Percentiles rank a stretch among this genome's conserved stretches.
phyloP scores from a whole-genome alignment of 257 asterid species.

The Przewalskia tangutica region DNA sequence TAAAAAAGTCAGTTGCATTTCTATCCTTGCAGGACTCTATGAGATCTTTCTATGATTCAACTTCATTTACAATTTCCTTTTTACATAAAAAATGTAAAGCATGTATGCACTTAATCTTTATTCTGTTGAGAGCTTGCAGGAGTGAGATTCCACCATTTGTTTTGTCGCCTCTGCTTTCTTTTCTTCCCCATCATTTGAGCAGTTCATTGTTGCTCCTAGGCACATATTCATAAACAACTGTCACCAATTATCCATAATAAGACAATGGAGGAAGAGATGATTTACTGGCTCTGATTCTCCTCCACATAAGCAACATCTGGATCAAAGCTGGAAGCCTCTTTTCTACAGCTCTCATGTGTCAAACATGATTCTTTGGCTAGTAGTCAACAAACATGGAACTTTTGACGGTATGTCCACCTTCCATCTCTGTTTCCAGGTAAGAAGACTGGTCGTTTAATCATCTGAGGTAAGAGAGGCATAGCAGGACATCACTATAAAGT shows the following conservation, averaged over 20 bases:
- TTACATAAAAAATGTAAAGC: background rate
- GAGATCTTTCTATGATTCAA: background rate
- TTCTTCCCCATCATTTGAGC: background rate
- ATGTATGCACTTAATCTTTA: background rate
- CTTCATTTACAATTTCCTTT: background rate
- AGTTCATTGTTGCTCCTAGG: too few relatives aligned
- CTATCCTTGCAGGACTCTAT: background rate
- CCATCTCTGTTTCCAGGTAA: background rate
- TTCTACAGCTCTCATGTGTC: background rate
- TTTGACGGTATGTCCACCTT: background rate
- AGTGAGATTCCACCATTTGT: background rate
- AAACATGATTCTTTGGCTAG: background rate
- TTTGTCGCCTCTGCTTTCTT: background rate
- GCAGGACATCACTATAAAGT: background rate
- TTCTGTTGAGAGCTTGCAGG: background rate
- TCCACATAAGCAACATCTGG: background rate
- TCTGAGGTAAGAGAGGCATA: background rate
- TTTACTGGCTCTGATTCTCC: background rate
- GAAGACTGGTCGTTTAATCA: background rate
- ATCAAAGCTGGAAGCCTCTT: background rate
- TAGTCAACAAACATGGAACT: background rate
- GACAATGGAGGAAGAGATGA: background rate
- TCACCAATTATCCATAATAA: background rate
- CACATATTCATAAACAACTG: too few relatives aligned
- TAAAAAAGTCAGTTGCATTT: background rate